Evolutionary conservation across 2,329 filamentous ascomycete species (phyloP).

Genomic region (Cladophialophora chaetospira): DNA sequence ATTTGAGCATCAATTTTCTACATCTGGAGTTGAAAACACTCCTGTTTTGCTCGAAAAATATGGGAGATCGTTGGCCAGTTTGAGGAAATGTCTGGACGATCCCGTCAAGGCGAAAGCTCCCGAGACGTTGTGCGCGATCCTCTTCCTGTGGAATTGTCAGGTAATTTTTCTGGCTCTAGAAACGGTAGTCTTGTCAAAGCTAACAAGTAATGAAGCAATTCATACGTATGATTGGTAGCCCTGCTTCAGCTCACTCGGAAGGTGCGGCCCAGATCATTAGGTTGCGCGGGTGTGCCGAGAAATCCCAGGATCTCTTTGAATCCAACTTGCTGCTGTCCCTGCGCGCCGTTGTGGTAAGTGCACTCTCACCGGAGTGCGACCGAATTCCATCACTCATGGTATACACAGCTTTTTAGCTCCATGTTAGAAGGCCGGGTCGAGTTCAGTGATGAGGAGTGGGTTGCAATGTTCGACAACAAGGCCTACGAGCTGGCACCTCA

Average conservation of each 20-base stretch:
- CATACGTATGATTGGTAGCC: constrained; percentile 29
- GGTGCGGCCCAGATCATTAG: constrained; percentile 37
- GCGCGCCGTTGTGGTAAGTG: constrained; percentile 23
- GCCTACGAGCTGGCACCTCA: constrained; percentile 36
- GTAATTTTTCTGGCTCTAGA: constrained; percentile 6
- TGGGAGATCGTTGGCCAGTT: constrained; percentile 31
- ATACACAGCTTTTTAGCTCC: constrained; percentile 18
- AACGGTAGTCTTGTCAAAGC: no score
- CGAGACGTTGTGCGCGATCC: constrained; percentile 37
- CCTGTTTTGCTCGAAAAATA: constrained; percentile 36
- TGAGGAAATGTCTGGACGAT: constrained; percentile 35
- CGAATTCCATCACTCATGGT: no score
- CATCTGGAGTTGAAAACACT: constrained; percentile 12
- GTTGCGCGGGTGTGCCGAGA: constrained; percentile 5
- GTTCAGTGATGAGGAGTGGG: constrained; percentile 22
- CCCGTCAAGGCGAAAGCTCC: constrained; percentile 30
- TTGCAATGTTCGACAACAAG: constrained; percentile 32
- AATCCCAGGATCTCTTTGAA: constrained; percentile 11
- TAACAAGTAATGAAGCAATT: no score
- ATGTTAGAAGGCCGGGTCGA: constrained; percentile 16
- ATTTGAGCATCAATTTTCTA: constrained; percentile 32
- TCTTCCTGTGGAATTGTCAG: constrained; percentile 38
- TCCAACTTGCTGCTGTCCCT: constrained; percentile 16
- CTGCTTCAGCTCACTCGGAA: constrained; percentile 38
- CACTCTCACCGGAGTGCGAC: not conserved